These are phyloP conservation scores for Chaetomium strumarium DNA, from an alignment of 2,329 filamentous ascomycete species.

Conservation along the genomic window DNA sequence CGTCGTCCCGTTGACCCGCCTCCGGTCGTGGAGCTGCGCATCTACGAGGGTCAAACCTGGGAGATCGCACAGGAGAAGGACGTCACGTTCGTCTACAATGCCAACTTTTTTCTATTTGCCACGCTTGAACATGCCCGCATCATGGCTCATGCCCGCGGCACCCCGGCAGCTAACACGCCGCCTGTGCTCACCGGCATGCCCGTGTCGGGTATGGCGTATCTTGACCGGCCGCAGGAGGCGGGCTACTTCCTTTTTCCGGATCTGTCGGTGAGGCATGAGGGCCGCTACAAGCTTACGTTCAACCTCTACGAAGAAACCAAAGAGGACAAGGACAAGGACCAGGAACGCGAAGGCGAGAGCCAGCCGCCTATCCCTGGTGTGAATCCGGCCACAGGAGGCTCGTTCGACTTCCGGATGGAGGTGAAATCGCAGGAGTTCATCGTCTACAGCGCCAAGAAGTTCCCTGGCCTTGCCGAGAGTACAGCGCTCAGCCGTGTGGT, in stretches of 20 bases:
- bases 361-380: slow-evolving; percentile 29
- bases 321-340: slow-evolving; percentile 71
- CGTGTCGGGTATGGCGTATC: slow-evolving; percentile 90
- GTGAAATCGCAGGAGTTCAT: slow-evolving; percentile 82
- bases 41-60: slow-evolving; percentile 66
- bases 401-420: slow-evolving; percentile 81
- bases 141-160: slow-evolving; percentile 68
- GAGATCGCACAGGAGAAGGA: slow-evolving; percentile 59
- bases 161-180: slow-evolving; percentile 61
- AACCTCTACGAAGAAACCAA: slow-evolving; percentile 92
- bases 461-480: slow-evolving; percentile 86
- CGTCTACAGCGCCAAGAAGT: slow-evolving; percentile 97
- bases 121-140: slow-evolving; percentile 81
- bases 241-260: slow-evolving; percentile 99
- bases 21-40: slow-evolving; percentile 84
- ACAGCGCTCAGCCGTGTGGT: slow-evolving; percentile 84
- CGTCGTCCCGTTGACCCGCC: slow-evolving; percentile 90
- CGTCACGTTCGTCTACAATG: slow-evolving; percentile 86
- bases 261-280: slow-evolving; percentile 90
- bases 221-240: slow-evolving; percentile 72
- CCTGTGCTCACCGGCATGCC: slow-evolving; percentile 91
- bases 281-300: slow-evolving; percentile 85
- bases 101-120: slow-evolving; percentile 95
- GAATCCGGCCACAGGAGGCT: slow-evolving; percentile 35
- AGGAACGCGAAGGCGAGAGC: slow-evolving; percentile 24